A percentile compares a stretch with the other conserved stretches of the same genome.
Evolutionary conservation across 2,329 filamentous ascomycete genomes (phyloP).

Genomic region (Neurospora sp.): DNA sequence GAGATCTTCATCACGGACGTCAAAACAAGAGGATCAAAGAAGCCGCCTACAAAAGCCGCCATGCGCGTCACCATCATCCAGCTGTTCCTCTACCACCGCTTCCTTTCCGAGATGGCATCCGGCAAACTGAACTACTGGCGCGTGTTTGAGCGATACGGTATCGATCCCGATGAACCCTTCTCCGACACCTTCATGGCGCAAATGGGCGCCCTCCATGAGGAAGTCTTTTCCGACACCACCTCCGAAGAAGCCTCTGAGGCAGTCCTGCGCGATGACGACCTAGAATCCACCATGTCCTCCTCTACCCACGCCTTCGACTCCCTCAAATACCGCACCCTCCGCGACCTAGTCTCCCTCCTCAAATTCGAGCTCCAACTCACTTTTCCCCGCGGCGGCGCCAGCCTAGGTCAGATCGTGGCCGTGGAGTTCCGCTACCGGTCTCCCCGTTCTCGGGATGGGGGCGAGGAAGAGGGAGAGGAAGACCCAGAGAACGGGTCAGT

Average conservation of each 20-base stretch:
- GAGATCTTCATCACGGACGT: conserved; percentile 71
- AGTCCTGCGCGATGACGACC: conserved; percentile 14
- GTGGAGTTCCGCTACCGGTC: conserved; percentile 44
- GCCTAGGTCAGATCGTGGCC: conserved; percentile 40
- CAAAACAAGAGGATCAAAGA: conserved; percentile 66
- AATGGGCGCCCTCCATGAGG: conserved; percentile 58
- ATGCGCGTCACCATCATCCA: conserved; percentile 75
- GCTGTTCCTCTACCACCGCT: conserved; percentile 78
- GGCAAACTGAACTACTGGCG: conserved; percentile 59
- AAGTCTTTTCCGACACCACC: conserved; percentile 44
- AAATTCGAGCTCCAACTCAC: conserved; percentile 38
- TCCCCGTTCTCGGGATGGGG: not conserved
- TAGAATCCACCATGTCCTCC: conserved; percentile 26
- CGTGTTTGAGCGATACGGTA: conserved; percentile 61
- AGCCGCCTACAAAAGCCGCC: conserved; percentile 53
- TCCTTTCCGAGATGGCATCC: conserved; percentile 67
- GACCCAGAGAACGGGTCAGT: conserved; percentile 29
- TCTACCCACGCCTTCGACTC: conserved; percentile 18
- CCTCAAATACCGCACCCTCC: conserved; percentile 38
- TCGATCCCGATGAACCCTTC: conserved; percentile 58
- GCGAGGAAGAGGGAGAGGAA: not conserved
- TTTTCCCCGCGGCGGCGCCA: conserved; percentile 39
- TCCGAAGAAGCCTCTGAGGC: conserved; percentile 54
- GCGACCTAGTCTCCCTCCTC: conserved; percentile 37
- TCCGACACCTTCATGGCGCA: conserved; percentile 73